These are phyloP conservation scores for Leccinellum luteum DNA, from an alignment of 768 basidiomycete genomes.

Conservation along the genomic window DNA sequence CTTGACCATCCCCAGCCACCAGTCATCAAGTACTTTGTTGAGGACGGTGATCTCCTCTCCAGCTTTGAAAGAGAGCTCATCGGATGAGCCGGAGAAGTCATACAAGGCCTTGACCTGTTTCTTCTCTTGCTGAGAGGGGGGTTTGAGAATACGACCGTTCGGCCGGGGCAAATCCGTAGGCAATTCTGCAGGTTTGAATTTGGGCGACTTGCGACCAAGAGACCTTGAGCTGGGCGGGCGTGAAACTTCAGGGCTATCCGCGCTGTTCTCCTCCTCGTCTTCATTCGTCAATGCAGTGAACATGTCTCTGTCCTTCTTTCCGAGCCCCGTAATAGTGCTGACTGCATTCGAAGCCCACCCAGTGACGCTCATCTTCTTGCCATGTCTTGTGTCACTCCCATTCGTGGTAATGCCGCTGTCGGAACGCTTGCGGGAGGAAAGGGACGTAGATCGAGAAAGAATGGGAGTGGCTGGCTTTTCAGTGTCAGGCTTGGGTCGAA, in stretches of 20 bases:
- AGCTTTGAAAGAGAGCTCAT: conserved; percentile 72
- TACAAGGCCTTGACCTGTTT: conserved; percentile 67
- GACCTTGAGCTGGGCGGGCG: conserved; percentile 38
- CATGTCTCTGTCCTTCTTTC: conserved; percentile 59
- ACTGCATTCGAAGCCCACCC: conserved; percentile 69
- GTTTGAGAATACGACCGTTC: conserved; percentile 46
- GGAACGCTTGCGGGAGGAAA: conserved; percentile 63
- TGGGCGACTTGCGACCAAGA: conserved; percentile 27
- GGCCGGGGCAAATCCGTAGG: conserved; percentile 25
- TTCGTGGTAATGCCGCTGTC: conserved; percentile 49
- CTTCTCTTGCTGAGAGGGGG: conserved; percentile 46
- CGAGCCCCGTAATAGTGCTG: conserved; percentile 54
- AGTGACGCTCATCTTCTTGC: conserved; percentile 37
- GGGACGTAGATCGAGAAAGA: conserved; percentile 55
- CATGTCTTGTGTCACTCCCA: conserved; percentile 36
- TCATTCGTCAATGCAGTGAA: conserved; percentile 57
- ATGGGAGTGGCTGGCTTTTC: conserved; percentile 45
- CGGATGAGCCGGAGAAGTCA: conserved; percentile 70
- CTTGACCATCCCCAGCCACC: conserved; percentile 81
- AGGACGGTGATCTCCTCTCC: conserved; percentile 77
- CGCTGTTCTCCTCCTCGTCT: conserved; percentile 30
- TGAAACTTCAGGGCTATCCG: conserved; percentile 26
- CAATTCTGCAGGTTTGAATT: conserved; percentile 23
- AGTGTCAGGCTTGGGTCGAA: conserved; percentile 43
- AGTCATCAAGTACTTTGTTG: conserved; percentile 81